Evolutionary conservation across 257 asterid genomes (phyloP), one percentile per base, ranked within the genome.

Genomic region (Prunella vulgaris): DNA sequence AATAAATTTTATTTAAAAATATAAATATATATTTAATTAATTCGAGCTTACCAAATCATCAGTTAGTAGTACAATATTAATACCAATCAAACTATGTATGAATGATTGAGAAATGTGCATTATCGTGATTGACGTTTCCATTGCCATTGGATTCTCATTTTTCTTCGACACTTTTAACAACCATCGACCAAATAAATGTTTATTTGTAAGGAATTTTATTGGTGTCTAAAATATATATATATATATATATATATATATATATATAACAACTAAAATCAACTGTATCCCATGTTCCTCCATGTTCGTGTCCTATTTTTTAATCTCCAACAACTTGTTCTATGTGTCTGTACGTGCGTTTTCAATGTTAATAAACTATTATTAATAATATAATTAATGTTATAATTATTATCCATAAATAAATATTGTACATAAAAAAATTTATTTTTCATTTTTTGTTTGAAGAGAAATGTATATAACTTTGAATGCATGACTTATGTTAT

Each of bases 281-380:
- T 62, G 72, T 72, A 33, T 27, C 66, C 79, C 81, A 81, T 75
- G 79, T 77, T 78, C 77, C 30, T 63, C 77, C 85, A 75, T 78
- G 86, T 78, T 78, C 86, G 52, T 46, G 24, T 32, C 69, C 53
- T 52, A 52, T 40, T 42, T 76, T 78, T 69, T 77, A 68, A 51
- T 30, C 53, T 70, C 40, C 67, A 48, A 44, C 74, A 71, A 66
- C 74, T 65, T 25, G 30, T 46, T 54, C 13, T 25, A 5, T 21
- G 22, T 51, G 61, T 66, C 5, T 56, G 25, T 33, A 5, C 15
- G 60, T 51, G 37, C 17, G 24, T 25, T 56, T 56, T 22, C 18
- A 15, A 38, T 56, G n/a, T 24, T 24, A 3, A 46, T 46, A 46
- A 3, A 46, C 21, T 8, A 35, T 32, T 32, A 32, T 30, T 1